Conservation (phyloP, 805 yeast genomes). For the Pichia cephalocereana region DNA sequence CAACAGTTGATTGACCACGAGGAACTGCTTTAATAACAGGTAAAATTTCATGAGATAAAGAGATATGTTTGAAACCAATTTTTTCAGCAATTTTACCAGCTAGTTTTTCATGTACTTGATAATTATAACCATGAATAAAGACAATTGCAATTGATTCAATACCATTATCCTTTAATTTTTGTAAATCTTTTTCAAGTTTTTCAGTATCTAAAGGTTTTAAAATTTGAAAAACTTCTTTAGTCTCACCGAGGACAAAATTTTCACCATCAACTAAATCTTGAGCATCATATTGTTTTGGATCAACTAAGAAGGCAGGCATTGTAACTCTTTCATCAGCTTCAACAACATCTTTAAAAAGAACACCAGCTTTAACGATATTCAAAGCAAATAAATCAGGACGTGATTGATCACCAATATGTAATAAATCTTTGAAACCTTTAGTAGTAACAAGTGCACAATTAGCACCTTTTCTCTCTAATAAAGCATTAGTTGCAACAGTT, state of each 20-base stretch:
- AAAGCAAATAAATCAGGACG: conserved; percentile 85
- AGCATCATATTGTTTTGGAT: conserved; percentile 17
- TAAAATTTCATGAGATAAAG: conserved; percentile 56
- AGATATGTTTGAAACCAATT: conserved; percentile 59
- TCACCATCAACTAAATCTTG: not conserved
- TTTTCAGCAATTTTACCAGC: conserved; percentile 53
- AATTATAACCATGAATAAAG: conserved; percentile 63
- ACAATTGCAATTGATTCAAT: conserved; percentile 64
- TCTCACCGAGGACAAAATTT: not conserved
- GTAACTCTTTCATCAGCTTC: conserved; percentile 91
- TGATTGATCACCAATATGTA: conserved; percentile 82
- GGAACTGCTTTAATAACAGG: conserved; percentile 74
- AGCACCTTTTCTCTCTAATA: conserved; percentile 87
- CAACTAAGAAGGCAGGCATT: conserved; percentile 68
- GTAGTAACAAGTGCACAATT: conserved; percentile 79
- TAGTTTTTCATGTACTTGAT: conserved; percentile 53
- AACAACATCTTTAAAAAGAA: conserved; percentile 65
- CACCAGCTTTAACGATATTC: conserved; percentile 60
- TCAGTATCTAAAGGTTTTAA: conserved; percentile 31
- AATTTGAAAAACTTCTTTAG: conserved; percentile 18
- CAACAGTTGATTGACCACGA: conserved; percentile 73
- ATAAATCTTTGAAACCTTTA: conserved; percentile 76
- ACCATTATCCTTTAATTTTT: conserved; percentile 42
- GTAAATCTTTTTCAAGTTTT: conserved; percentile 33
- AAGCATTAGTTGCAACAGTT: conserved; percentile 91